Evolutionary conservation across 2,329 filamentous ascomycete species (phyloP).

Genomic region (Colletotrichum sp.): DNA sequence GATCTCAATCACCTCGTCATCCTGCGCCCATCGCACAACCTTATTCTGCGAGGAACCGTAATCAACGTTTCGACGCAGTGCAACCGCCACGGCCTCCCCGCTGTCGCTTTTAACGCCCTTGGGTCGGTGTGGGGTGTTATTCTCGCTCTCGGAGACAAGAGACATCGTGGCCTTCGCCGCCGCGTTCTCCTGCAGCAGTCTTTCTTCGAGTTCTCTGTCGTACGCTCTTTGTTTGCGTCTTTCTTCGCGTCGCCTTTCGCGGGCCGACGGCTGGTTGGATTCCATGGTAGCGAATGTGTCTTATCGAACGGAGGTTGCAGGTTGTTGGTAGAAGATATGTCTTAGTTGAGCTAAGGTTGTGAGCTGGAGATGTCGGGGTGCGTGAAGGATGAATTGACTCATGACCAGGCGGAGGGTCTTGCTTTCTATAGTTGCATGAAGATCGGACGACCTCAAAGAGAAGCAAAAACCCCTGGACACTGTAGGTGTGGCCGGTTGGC

Average conservation of each 20-base stretch:
- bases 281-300: neutral
- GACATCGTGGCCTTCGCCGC: neutral
- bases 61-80: neutral
- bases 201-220: neutral
- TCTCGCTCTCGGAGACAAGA: neutral
- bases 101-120: neutral
- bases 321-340: neutral
- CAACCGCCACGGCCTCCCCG: neutral
- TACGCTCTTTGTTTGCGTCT: neutral
- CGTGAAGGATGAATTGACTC: neutral
- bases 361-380: neutral
- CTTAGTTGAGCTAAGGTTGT: neutral
- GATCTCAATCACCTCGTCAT: neutral
- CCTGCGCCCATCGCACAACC: neutral
- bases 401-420: neutral
- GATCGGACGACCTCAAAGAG: neutral
- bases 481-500: neutral
- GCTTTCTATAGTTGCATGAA: neutral
- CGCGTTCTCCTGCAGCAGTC: neutral
- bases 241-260: neutral
- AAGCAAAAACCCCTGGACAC: neutral
- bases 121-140: fast-evolving
- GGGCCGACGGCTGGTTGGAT: neutral
- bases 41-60: neutral
- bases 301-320: neutral